These are phyloP conservation scores for Earliella scabrosa DNA, from an alignment of 1,284 basidiomycete species.

Conservation along the genomic window DNA sequence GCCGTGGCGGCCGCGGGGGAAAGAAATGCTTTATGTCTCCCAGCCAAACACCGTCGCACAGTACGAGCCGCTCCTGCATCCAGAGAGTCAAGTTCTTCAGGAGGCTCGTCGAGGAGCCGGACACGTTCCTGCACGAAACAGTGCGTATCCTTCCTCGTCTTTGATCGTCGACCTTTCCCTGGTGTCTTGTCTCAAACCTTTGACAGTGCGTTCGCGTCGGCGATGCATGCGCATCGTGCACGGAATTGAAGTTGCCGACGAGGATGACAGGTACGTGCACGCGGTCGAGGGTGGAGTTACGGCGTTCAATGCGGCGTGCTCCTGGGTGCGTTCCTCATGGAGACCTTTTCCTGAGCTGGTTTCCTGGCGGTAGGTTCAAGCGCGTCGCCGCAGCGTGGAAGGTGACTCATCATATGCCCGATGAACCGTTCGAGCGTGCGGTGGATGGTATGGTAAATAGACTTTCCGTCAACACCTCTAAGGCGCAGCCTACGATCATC, in stretches of 20 bases:
- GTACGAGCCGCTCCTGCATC: conserved; percentile 5
- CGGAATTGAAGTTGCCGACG: conserved; percentile 7
- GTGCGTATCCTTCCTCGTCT: conserved; percentile 1
- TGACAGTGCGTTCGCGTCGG: neutral
- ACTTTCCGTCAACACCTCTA: conserved; percentile 13
- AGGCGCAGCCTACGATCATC: too few relatives aligned
- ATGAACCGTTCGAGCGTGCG: neutral
- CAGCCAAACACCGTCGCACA: conserved; percentile 5
- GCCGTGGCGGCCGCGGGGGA: conserved; percentile 7
- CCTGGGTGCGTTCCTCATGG: conserved; percentile 9
- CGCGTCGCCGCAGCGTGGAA: neutral
- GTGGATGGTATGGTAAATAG: conserved; percentile 3
- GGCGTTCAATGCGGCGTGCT: conserved; percentile 2
- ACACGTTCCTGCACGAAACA: conserved; percentile 4
- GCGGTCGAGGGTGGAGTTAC: neutral
- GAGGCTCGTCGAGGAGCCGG: conserved; percentile 1
- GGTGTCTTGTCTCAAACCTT: neutral
- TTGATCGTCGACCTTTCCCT: neutral
- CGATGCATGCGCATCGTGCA: conserved; percentile 23
- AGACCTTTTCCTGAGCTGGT: conserved; percentile 12
- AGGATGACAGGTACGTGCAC: neutral
- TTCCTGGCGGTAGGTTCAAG: conserved; percentile 3
- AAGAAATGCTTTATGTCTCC: conserved; percentile 9
- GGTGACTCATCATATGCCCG: neutral
- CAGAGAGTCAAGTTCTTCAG: conserved; percentile 2